These are phyloP conservation scores for Aureobasidium melanogenum DNA, from an alignment of 2,329 filamentous ascomycete genomes.

Conservation along the genomic window DNA sequence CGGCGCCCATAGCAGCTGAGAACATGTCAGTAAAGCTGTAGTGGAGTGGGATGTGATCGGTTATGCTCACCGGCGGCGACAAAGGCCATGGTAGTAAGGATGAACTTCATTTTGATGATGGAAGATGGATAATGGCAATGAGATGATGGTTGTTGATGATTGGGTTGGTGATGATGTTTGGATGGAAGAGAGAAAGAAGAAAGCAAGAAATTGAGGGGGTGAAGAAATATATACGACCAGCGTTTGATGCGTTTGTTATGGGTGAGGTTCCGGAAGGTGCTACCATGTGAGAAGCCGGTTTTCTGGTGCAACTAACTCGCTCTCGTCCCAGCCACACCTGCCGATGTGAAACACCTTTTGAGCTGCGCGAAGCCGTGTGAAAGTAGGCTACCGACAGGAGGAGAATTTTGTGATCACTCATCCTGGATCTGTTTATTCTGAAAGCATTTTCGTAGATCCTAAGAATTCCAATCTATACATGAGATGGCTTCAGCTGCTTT, in stretches of 20 bases:
- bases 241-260: neutral
- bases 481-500: neutral
- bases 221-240: too few species aligned
- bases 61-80: neutral
- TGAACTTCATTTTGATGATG: slow-evolving; percentile 11
- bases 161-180: neutral
- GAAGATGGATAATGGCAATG: neutral
- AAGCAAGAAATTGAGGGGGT: too few species aligned
- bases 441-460: neutral
- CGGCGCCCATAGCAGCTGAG: neutral
- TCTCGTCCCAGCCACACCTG: neutral
- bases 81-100: slow-evolving; percentile 9
- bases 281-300: neutral
- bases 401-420: neutral
- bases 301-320: neutral
- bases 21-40: neutral
- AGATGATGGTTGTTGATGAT: neutral
- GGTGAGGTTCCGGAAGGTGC: neutral
- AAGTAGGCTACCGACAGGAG: neutral
- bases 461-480: too few species aligned
- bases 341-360: neutral
- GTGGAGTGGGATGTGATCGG: too few species aligned
- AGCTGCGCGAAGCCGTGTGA: neutral
- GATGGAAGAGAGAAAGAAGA: neutral
- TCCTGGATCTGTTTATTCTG: neutral